These are phyloP conservation scores for Nicotiana tabacum DNA, from an alignment of 257 asterid species.

Conservation along the genomic window DNA sequence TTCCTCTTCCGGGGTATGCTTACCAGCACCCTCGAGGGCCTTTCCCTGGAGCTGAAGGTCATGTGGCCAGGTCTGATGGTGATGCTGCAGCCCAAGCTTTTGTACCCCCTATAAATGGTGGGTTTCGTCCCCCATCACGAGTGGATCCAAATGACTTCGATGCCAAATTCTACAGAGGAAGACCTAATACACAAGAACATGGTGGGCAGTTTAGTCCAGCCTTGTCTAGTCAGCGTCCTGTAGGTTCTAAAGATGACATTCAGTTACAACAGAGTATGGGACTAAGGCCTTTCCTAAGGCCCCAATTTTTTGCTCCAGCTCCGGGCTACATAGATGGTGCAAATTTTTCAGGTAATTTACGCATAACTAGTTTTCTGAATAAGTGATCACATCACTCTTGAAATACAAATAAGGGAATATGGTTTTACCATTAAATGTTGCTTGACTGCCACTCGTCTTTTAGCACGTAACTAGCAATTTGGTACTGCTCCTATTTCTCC, in stretches of 20 bases:
- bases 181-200: slow-evolving; percentile 43
- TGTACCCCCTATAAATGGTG: slow-evolving; percentile 45
- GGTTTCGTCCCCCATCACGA: slow-evolving; percentile 38
- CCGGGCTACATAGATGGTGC: slow-evolving; percentile 55
- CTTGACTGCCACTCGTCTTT: neutral
- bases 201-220: slow-evolving; percentile 34
- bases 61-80: slow-evolving; percentile 34
- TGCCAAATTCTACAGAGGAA: slow-evolving; percentile 45
- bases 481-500: neutral
- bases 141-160: slow-evolving; percentile 38
- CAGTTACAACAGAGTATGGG: slow-evolving; percentile 53
- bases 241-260: slow-evolving; percentile 40
- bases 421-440: neutral
- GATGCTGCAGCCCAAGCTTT: slow-evolving; percentile 43
- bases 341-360: slow-evolving; percentile 47
- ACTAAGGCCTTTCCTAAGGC: slow-evolving; percentile 56
- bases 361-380: neutral
- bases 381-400: neutral
- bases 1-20: slow-evolving; percentile 51
- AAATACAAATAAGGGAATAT: neutral
- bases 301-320: slow-evolving; percentile 42
- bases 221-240: slow-evolving; percentile 45
- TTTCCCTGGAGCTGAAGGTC: slow-evolving; percentile 44
- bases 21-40: slow-evolving; percentile 45
- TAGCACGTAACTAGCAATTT: neutral